Evolutionary conservation across 331 rosid genomes (phyloP).

Genomic region (Dryas integrifolia): DNA sequence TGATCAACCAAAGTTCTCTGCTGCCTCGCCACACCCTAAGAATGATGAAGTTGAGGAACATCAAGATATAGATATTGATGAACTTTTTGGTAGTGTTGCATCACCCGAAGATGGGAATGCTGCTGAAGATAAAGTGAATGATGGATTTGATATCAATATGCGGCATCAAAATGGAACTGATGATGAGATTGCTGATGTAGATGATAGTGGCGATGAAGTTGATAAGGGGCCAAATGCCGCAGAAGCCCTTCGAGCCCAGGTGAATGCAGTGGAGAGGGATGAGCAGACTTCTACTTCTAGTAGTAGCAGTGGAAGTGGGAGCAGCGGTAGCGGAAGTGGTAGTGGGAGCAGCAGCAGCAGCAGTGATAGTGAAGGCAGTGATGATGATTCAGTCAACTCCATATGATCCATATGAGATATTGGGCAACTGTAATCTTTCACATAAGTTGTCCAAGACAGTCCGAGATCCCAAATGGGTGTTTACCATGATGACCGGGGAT

Average conservation of each 20-base stretch:
- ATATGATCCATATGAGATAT: conserved; percentile 63
- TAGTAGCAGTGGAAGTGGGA: conserved; percentile 65
- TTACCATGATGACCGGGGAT: background rate
- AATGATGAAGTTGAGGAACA: conserved; percentile 58
- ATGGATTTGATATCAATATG: conserved; percentile 55
- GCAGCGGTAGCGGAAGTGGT: conserved; percentile 44
- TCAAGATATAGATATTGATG: conserved; percentile 64
- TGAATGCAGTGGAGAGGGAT: conserved; percentile 59
- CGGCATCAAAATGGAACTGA: conserved; percentile 62
- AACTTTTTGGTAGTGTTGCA: conserved; percentile 60
- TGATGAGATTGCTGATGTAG: conserved; percentile 88
- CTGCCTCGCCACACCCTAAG: conserved; percentile 52
- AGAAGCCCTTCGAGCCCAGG: conserved; percentile 77
- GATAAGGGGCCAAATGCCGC: conserved; percentile 88
- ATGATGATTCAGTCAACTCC: conserved; percentile 78
- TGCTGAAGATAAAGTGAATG: conserved; percentile 53
- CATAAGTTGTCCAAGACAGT: background rate
- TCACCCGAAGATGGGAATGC: conserved; percentile 59
- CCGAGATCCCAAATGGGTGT: background rate
- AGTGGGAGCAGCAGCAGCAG: conserved; percentile 64
- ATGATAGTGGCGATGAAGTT: conserved; percentile 79
- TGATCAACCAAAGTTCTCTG: conserved; percentile 41
- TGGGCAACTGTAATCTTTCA: background rate
- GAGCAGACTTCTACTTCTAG: conserved; percentile 66
- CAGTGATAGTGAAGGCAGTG: conserved; percentile 75